Evolutionary conservation across 345 rosid species (phyloP).

Genomic region (Angophora floribunda): DNA sequence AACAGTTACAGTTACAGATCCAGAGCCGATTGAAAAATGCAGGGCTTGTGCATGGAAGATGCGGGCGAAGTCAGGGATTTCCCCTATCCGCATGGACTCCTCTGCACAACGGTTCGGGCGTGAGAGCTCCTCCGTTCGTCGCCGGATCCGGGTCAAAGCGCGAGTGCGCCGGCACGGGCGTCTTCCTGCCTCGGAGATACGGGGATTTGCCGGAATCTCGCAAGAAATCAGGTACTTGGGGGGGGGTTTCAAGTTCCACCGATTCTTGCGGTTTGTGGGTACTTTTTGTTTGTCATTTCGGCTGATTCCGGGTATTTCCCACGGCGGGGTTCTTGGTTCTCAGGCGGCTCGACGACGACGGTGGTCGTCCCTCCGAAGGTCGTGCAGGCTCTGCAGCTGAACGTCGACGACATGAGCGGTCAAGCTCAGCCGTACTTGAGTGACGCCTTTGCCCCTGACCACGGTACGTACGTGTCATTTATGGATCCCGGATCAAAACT

Average conservation of each 20-base stretch:
- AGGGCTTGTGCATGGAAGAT: slow-evolving; percentile 10
- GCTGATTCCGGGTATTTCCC: background rate
- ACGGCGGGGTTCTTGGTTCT: background rate
- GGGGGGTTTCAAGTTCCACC: too few relatives aligned
- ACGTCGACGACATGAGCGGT: slow-evolving; percentile 7
- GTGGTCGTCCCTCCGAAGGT: slow-evolving; percentile 35
- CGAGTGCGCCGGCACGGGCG: slow-evolving; percentile 70
- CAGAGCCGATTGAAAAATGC: slow-evolving; percentile 6
- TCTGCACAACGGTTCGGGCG: slow-evolving; percentile 2
- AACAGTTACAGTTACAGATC: background rate
- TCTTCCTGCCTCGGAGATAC: slow-evolving; percentile 66
- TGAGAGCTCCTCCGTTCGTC: slow-evolving; percentile 11
- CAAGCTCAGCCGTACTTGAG: slow-evolving; percentile 2
- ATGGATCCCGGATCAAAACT: too few relatives aligned
- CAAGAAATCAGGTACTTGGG: slow-evolving; percentile 47
- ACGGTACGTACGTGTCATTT: slow-evolving; percentile 3
- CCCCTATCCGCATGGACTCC: slow-evolving; percentile 33
- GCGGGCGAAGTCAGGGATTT: slow-evolving; percentile 3
- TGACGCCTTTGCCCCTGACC: slow-evolving; percentile 7
- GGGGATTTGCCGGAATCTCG: slow-evolving; percentile 21
- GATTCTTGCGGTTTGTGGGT: background rate
- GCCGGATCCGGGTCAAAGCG: slow-evolving; percentile 25
- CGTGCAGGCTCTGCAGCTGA: slow-evolving; percentile 44
- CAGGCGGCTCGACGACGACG: slow-evolving; percentile 27
- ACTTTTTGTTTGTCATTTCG: too few relatives aligned